Evolutionary conservation across 2,329 filamentous ascomycete species (phyloP), one percentile per base, ranked within the genome.

Genomic region (Penicillium frequentans): DNA sequence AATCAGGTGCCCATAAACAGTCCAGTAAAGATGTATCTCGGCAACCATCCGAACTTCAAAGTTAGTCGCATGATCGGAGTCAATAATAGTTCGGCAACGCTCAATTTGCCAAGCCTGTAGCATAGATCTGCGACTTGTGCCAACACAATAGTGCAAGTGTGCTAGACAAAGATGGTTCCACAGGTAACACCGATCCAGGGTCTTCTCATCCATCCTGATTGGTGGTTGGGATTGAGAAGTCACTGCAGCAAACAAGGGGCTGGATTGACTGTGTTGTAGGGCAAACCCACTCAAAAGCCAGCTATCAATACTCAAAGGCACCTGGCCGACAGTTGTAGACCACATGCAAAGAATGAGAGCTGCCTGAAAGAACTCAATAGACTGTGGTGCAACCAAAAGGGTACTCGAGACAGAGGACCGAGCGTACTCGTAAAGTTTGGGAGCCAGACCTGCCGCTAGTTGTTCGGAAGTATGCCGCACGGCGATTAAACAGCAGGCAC

Each of bases 21-120:
- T 73, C 77, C 77, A 79, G 55, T 80, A 81, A 1, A 80, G 65
- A 50, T 74, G 66, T 3, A 79, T 69, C 56, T 81, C 78, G 2
- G 76, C 77, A 6, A 78, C 74, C 77, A 80, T 80, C 16, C 78
- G 68, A n/a, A 70, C 65, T 59, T 80, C 77, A 51, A 77, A 80
- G 52, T 80, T 80, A 0, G 73, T 79, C 11, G 70, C 68, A 55
- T 73, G 70, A 43, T 76, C 73, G 5, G 70, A 73, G 13, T 69
- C 65, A 14, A 79, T 61, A 24, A 79, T 65, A 3, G 67, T 63
- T n/a, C 70, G 67, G 48, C 75, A 77, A 45, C 66, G 65, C 19
- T 75, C 68, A 35, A 79, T 71, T 51, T 79, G 76, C 49, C 65
- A 61, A 29, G 63, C 64, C 39, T 72, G 71, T 14, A 80, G 56